Evolutionary conservation across 768 basidiomycete species (phyloP), one percentile per base, ranked within the genome.

Genomic region (Chlorophyllum brunneum): DNA sequence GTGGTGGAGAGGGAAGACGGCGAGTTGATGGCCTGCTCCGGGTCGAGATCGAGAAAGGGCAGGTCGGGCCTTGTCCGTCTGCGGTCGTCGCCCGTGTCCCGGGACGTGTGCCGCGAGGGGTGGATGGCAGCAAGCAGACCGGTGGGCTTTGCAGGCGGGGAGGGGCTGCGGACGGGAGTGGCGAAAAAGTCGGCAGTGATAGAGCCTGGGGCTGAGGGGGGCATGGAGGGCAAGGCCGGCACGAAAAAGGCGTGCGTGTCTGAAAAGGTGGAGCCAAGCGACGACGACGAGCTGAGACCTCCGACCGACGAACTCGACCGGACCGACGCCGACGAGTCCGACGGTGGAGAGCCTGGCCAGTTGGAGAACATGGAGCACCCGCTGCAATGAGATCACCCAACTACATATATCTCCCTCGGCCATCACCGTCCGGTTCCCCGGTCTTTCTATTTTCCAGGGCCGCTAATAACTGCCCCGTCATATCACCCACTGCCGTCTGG

Each of bases 161-260:
- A 62, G 0, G 61, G 61, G 9, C 63, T 55, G 16, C 52, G 48
- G 9, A 58, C 59, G 41, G 58, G 63, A 2, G 65, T 68, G n/a
- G 60, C 48, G 49, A 68, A 66, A 31, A 67, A 65, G 50, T 68
- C 64, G 1, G 63, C 56, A 5, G 64, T 69, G 45, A 64, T 55
- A 24, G 61, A 64, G 13, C 64, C 63, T 47, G 45, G 53, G 20
- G 55, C 59, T 16, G 41, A 59, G 44, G 49, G 55, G 50, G 15
- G 71, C 65, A 63, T 77, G 73, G 5, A 76, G 66, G 43, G 73
- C 39, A 11, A 8, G 18, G 39, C 20, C 39, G 3, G 18, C 7
- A 73, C 66, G 63, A 78, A 74, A 63, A 78, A 77, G 8, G 76
- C 73, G 58, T 73, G 65, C 40, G 65, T 54, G n/a, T 73, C 71